Percentiles rank a stretch among this genome's conserved stretches.
Evolutionary conservation across 2,329 filamentous ascomycete species (phyloP).

Genomic region (Epichloe amarillans): DNA sequence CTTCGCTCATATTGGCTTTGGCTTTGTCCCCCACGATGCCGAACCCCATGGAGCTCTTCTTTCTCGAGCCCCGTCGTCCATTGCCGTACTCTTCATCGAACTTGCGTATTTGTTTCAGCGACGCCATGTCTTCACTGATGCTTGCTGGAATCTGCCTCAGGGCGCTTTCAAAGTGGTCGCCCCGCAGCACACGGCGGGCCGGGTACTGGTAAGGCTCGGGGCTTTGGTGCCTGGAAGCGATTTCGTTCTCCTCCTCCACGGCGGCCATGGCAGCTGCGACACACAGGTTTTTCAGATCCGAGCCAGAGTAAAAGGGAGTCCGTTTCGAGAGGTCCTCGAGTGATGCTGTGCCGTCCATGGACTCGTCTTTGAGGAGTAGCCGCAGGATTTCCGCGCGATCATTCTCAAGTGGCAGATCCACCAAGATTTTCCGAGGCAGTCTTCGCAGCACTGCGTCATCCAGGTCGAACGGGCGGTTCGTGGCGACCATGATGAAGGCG

Average conservation of each 20-base stretch:
- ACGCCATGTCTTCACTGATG: conserved; percentile 87
- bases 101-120: conserved; percentile 72
- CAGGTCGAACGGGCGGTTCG: conserved; percentile 87
- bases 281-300: conserved; percentile 70
- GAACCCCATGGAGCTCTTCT: conserved; percentile 42
- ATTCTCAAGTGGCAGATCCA: conserved; percentile 55
- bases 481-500: conserved; percentile 96
- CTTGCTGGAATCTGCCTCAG: conserved; percentile 82
- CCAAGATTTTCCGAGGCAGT: conserved; percentile 56
- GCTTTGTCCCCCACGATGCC: conserved; percentile 28
- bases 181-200: conserved; percentile 38
- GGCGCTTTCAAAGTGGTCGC: conserved; percentile 70
- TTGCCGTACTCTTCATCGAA: conserved; percentile 96
- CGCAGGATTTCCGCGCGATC: conserved; percentile 56
- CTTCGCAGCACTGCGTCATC: conserved; percentile 77
- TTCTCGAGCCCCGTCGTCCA: conserved; percentile 50
- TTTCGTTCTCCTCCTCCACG: conserved; percentile 56
- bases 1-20: conserved; percentile 27
- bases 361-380: conserved; percentile 59
- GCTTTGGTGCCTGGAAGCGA: conserved; percentile 24
- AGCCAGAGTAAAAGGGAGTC: conserved; percentile 69
- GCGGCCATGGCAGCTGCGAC: conserved; percentile 69
- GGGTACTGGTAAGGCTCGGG: conserved; percentile 46
- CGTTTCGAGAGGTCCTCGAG: conserved; percentile 48
- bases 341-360: conserved; percentile 45